Evolutionary conservation across 2,329 filamentous ascomycete genomes (phyloP).

Genomic region (Fusarium sulawesiense): DNA sequence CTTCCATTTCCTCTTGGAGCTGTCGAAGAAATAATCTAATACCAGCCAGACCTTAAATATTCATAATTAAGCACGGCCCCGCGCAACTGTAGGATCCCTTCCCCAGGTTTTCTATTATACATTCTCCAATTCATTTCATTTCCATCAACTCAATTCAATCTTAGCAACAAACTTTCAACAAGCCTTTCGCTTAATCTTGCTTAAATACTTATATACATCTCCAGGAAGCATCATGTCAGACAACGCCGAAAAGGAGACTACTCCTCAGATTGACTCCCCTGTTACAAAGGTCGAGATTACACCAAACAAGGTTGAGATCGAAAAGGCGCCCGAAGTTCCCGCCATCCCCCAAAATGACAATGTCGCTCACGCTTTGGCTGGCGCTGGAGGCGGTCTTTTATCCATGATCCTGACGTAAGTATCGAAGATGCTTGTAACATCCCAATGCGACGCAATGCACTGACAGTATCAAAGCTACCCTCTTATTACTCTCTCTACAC

Average conservation of each 20-base stretch:
- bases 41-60: slow-evolving; percentile 17
- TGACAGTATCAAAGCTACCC: slow-evolving; percentile 74
- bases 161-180: slow-evolving; percentile 11
- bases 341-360: slow-evolving; percentile 88
- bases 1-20: neutral
- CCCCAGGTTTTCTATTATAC: slow-evolving; percentile 28
- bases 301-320: slow-evolving; percentile 26
- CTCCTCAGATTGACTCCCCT: slow-evolving; percentile 35
- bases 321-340: slow-evolving; percentile 61
- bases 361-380: slow-evolving; percentile 93
- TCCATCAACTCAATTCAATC: slow-evolving; percentile 19
- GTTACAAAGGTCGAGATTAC: slow-evolving; percentile 38
- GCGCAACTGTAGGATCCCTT: slow-evolving; percentile 19
- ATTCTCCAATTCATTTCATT: slow-evolving; percentile 22
- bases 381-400: slow-evolving; percentile 90
- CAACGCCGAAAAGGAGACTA: slow-evolving; percentile 37
- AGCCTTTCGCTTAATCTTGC: slow-evolving; percentile 21
- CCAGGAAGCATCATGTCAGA: slow-evolving; percentile 34
- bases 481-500: slow-evolving; percentile 95
- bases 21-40: neutral
- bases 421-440: slow-evolving; percentile 5
- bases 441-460: slow-evolving; percentile 22
- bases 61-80: slow-evolving; percentile 35
- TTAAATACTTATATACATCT: slow-evolving; percentile 7
- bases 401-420: slow-evolving; percentile 93